phyloP scores from a whole-genome alignment of 805 yeast species.

The Metschnikowia henanensis region DNA sequence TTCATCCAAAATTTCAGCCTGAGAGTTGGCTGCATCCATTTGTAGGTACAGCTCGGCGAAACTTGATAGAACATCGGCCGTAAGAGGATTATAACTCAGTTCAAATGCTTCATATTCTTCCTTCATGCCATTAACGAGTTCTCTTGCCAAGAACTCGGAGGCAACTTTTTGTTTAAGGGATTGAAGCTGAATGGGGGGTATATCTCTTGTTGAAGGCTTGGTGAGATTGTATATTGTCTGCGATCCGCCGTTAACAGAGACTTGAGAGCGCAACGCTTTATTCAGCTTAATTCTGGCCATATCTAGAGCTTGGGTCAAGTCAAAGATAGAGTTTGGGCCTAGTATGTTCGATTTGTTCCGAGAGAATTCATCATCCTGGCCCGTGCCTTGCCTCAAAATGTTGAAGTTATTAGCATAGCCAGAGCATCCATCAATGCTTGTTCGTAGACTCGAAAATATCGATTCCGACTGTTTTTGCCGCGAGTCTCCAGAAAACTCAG shows the following conservation, averaged over 20 bases:
- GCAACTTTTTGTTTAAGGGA: constrained; percentile 28
- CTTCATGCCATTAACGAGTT: constrained; percentile 20
- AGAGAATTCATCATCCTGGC: constrained; percentile 18
- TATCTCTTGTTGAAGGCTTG: constrained; percentile 78
- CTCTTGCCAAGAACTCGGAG: constrained; percentile 20
- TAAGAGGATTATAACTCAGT: constrained; percentile 35
- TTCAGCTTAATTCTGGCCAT: constrained; percentile 36
- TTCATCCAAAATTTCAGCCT: constrained; percentile 3
- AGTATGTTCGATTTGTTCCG: constrained; percentile 47
- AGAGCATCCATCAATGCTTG: constrained; percentile 16
- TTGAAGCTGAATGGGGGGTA: constrained; percentile 71
- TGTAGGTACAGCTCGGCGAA: constrained; percentile 25
- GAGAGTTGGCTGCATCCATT: constrained; percentile 8
- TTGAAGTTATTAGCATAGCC: constrained; percentile 15
- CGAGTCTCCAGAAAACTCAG: constrained; percentile 15
- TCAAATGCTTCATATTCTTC: constrained; percentile 38
- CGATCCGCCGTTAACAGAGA: constrained; percentile 43
- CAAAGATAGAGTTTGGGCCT: constrained; percentile 77
- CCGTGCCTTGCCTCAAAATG: constrained; percentile 15
- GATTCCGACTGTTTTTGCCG: constrained; percentile 16
- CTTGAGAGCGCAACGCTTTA: constrained; percentile 33
- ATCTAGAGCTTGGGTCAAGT: constrained; percentile 65
- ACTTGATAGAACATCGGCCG: constrained; percentile 36
- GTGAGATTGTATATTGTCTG: constrained; percentile 45
- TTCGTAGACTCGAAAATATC: constrained; percentile 17